Evolutionary conservation across 306 rosid species (phyloP).

Genomic region (Cicer judaicum): DNA sequence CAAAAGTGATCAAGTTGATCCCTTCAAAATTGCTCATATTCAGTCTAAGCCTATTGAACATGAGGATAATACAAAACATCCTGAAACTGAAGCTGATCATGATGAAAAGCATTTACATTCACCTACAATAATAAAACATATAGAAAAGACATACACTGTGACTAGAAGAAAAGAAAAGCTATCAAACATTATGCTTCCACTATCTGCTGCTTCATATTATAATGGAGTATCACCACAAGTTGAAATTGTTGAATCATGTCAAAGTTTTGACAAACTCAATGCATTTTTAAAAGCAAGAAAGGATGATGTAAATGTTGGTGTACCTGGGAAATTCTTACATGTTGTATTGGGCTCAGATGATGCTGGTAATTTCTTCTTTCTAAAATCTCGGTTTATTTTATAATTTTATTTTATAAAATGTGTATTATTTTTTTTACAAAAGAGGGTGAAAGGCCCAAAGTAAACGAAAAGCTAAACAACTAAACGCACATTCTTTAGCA

Average conservation of each 20-base stretch:
- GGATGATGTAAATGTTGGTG: slow-evolving; percentile 76
- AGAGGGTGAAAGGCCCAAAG: too few species aligned
- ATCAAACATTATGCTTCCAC: slow-evolving; percentile 62
- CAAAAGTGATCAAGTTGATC: not conserved
- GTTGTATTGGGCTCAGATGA: slow-evolving; percentile 70
- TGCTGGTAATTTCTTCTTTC: slow-evolving; percentile 59
- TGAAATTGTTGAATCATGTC: slow-evolving; percentile 75
- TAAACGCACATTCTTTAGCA: too few species aligned
- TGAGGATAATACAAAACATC: slow-evolving; percentile 41
- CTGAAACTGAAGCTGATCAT: slow-evolving; percentile 38
- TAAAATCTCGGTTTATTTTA: too few species aligned
- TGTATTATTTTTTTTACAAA: not conserved
- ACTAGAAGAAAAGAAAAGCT: slow-evolving; percentile 56
- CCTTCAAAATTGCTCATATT: slow-evolving; percentile 38
- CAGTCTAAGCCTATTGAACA: slow-evolving; percentile 41
- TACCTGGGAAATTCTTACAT: slow-evolving; percentile 73
- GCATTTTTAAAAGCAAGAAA: slow-evolving; percentile 65
- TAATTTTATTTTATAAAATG: too few species aligned
- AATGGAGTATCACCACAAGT: slow-evolving; percentile 65
- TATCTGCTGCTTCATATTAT: slow-evolving; percentile 74
- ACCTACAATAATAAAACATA: slow-evolving; percentile 23
- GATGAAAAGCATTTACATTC: slow-evolving; percentile 41
- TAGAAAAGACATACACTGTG: slow-evolving; percentile 55
- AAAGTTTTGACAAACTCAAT: slow-evolving; percentile 64
- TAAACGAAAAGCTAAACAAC: too few species aligned